phyloP scores from a whole-genome alignment of 371 early-diverging fungal species.

The Furculomyces boomerangus region DNA sequence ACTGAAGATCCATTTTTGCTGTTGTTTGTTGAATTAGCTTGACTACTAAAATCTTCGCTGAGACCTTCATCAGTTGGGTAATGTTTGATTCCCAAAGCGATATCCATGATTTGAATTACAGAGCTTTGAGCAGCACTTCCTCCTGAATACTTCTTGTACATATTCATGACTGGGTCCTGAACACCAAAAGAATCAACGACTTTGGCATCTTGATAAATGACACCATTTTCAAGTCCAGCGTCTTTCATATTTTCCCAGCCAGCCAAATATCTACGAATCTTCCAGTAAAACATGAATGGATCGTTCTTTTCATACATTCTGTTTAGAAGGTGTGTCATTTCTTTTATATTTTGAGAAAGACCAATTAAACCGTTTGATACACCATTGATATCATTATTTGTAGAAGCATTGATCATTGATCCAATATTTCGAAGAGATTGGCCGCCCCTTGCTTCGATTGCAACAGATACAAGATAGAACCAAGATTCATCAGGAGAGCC shows the following conservation, averaged over 20 bases:
- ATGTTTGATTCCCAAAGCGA: conserved; percentile 81
- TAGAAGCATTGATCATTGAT: conserved; percentile 29
- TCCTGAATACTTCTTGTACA: conserved; percentile 62
- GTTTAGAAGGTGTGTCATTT: conserved; percentile 41
- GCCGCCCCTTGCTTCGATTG: conserved; percentile 78
- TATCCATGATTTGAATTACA: conserved; percentile 79
- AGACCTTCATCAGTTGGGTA: conserved; percentile 36
- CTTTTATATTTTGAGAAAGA: conserved; percentile 34
- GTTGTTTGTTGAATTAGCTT: neutral
- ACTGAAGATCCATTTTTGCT: conserved; percentile 8
- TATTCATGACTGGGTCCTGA: conserved; percentile 29
- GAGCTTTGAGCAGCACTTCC: conserved; percentile 92
- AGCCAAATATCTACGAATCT: conserved; percentile 76
- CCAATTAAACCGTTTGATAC: conserved; percentile 30
- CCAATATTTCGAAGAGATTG: conserved; percentile 48
- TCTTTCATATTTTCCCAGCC: conserved; percentile 88
- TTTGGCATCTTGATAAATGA: conserved; percentile 37
- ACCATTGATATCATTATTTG: conserved; percentile 26
- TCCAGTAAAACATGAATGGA: conserved; percentile 89
- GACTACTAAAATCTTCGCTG: conserved; percentile 2
- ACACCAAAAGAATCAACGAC: conserved; percentile 50
- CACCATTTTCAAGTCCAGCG: conserved; percentile 64
- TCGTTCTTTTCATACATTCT: conserved; percentile 89
- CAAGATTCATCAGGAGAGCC: conserved; percentile 87
- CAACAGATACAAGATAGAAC: conserved; percentile 86